Conservation (phyloP, 2,329 filamentous ascomycete species). For the Colletotrichum sp. region DNA sequence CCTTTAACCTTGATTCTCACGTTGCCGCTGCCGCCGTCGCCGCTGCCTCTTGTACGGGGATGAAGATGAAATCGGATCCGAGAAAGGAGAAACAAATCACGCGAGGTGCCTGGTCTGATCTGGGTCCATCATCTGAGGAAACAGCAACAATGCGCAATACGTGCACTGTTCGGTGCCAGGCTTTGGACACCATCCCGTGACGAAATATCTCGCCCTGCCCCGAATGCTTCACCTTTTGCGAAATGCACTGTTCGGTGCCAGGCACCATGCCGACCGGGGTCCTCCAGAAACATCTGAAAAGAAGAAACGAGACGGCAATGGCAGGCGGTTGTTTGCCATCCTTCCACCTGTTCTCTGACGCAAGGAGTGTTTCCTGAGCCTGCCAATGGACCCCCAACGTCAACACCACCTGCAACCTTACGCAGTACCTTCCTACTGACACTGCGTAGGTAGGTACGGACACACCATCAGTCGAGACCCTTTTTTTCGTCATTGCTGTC, state of each 20-base stretch:
- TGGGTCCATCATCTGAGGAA: neutral
- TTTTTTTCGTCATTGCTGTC: neutral
- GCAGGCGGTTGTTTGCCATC: neutral
- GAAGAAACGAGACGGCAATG: neutral
- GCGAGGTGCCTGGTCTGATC: neutral
- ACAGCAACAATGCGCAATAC: neutral
- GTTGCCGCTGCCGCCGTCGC: neutral
- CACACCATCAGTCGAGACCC: neutral
- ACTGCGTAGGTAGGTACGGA: neutral
- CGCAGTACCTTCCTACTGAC: neutral
- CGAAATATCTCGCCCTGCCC: neutral
- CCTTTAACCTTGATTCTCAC: neutral
- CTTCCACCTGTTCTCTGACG: neutral
- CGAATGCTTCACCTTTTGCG: neutral
- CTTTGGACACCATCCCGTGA: neutral
- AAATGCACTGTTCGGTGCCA: conserved; percentile 3
- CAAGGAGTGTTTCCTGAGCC: conserved; percentile 14
- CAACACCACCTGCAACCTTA: neutral
- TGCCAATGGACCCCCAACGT: neutral
- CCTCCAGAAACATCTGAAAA: neutral
- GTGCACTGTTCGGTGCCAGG: neutral
- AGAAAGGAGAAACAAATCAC: neutral
- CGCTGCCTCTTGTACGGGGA: neutral
- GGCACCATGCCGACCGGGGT: neutral
- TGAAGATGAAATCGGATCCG: conserved; percentile 3